A percentile compares a stretch with the other conserved stretches of the same genome.
Evolutionary conservation across 164 flowering plant species (phyloP).

Genomic region (Tetrastigma voinierianum): DNA sequence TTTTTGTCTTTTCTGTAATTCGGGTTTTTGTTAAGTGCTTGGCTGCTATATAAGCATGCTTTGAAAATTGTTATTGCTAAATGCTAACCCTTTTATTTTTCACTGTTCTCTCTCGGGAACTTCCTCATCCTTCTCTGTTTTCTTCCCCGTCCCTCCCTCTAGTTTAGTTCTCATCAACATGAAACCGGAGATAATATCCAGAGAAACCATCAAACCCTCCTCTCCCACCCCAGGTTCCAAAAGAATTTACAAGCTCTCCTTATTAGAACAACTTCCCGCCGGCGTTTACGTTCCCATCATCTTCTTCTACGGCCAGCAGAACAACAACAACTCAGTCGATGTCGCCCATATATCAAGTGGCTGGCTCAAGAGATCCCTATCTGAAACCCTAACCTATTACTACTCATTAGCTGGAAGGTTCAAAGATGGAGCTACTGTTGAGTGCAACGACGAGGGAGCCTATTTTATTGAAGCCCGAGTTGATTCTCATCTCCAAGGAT

Average conservation of each 20-base stretch:
- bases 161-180: too few species aligned
- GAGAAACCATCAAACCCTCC: background rate
- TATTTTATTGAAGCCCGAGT: slow-evolving; percentile 4
- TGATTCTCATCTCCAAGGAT: background rate
- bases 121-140: too few species aligned
- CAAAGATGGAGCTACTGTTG: background rate
- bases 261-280: slow-evolving; percentile 31
- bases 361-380: slow-evolving; percentile 16
- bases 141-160: too few species aligned
- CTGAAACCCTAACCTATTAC: slow-evolving; percentile 11
- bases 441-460: slow-evolving; percentile 7
- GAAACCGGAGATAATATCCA: slow-evolving; percentile 1
- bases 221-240: slow-evolving; percentile 13
- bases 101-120: too few species aligned
- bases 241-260: slow-evolving; percentile 20
- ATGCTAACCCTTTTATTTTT: too few species aligned
- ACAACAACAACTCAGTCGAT: too few species aligned
- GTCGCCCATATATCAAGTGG: background rate
- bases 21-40: too few species aligned
- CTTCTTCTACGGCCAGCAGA: slow-evolving; percentile 20
- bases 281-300: slow-evolving; percentile 16
- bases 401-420: slow-evolving; percentile 23
- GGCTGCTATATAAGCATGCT: too few species aligned
- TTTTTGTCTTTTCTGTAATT: too few species aligned
- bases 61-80: too few species aligned